A percentile compares a stretch with the other conserved stretches of the same genome.
Evolutionary conservation across 257 asterid genomes (phyloP).

Genomic region (Plantago ovata): DNA sequence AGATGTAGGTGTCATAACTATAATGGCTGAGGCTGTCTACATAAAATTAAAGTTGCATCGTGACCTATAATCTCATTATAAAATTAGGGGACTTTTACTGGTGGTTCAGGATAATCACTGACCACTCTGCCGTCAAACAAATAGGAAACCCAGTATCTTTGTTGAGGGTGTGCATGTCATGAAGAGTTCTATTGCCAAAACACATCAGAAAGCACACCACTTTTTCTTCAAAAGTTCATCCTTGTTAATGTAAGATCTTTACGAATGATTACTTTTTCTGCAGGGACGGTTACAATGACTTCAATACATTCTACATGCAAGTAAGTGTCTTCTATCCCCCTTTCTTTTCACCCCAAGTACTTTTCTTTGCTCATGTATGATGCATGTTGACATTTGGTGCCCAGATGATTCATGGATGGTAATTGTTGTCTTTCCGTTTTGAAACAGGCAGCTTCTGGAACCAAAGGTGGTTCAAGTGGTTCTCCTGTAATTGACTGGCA

Average conservation of each 20-base stretch:
- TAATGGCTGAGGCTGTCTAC: too few relatives aligned
- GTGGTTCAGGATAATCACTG: too few relatives aligned
- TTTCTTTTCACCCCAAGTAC: constrained; percentile 18
- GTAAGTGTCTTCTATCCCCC: constrained; percentile 49
- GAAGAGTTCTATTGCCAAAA: too few relatives aligned
- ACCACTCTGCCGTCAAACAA: too few relatives aligned
- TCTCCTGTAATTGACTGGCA: constrained; percentile 99
- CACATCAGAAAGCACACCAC: too few relatives aligned
- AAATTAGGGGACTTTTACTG: too few relatives aligned
- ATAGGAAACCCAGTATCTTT: too few relatives aligned
- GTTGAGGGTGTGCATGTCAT: too few relatives aligned
- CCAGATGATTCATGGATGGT: background rate
- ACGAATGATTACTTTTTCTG: constrained; percentile 37
- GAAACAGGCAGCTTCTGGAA: constrained; percentile 97
- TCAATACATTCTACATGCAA: constrained; percentile 98
- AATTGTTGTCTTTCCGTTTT: constrained; percentile 5
- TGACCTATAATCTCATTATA: too few relatives aligned
- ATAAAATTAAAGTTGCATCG: too few relatives aligned
- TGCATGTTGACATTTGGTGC: too few relatives aligned
- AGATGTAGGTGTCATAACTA: too few relatives aligned
- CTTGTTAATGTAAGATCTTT: constrained; percentile 18
- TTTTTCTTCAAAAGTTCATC: constrained; percentile 7
- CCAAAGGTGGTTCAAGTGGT: constrained; percentile 99
- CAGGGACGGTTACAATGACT: constrained; percentile 99
- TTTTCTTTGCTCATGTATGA: constrained; percentile 10